Percentiles rank a stretch among this genome's conserved stretches.
phyloP scores from a whole-genome alignment of 2,329 filamentous ascomycete species.

The Beauveria sp. region DNA sequence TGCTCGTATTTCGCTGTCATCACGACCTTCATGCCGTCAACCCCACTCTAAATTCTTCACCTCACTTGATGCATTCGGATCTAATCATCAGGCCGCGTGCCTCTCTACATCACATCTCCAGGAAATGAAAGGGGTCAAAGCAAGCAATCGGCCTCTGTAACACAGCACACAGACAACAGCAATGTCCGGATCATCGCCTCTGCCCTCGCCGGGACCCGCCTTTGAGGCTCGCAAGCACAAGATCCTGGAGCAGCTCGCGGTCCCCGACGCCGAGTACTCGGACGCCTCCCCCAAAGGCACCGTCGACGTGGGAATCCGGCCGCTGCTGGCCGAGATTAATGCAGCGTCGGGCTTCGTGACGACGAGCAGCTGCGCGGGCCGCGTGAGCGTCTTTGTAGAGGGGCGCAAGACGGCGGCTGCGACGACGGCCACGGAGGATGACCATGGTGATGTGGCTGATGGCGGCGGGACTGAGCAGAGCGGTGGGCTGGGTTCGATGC shows the following conservation, averaged over 20 bases:
- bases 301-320: slow-evolving; percentile 70
- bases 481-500: neutral
- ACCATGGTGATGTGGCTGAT: neutral
- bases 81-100: neutral
- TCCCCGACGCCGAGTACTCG: slow-evolving; percentile 63
- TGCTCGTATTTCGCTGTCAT: no score
- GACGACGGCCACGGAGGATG: neutral
- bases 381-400: slow-evolving; percentile 83
- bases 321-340: slow-evolving; percentile 76
- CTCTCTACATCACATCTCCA: neutral
- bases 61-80: neutral
- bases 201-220: slow-evolving; percentile 24
- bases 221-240: slow-evolving; percentile 60
- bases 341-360: slow-evolving; percentile 67
- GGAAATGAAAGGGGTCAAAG: neutral
- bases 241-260: slow-evolving; percentile 63
- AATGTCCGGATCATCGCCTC: slow-evolving; percentile 7
- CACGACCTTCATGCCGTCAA: neutral
- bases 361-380: slow-evolving; percentile 86
- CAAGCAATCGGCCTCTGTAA: neutral
- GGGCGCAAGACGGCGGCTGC: slow-evolving; percentile 44
- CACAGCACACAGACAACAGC: neutral
- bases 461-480: slow-evolving; percentile 12
- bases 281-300: slow-evolving; percentile 86
- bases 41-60: slow-evolving; percentile 3